Evolutionary conservation across 352 stramenopile species (phyloP), one percentile per base, ranked within the genome.

Genomic region (Thalassiosira allenii): DNA sequence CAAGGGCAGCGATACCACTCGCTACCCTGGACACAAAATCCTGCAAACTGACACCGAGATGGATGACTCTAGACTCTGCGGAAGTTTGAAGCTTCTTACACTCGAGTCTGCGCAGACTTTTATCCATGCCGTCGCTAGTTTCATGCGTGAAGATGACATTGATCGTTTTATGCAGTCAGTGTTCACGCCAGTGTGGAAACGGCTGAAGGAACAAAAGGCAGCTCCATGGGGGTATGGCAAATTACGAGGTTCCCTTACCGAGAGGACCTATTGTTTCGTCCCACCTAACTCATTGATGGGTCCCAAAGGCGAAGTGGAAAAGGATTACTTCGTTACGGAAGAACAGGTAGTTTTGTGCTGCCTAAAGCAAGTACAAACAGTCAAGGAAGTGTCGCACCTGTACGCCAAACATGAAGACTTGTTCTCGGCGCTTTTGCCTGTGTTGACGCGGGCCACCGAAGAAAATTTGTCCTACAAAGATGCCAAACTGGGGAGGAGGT

Each of bases 291-390:
- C 67, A 3, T 33, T 23, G 6, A n/a, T 70, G 29, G 79, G 69
- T 47, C 33, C 53, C 30, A 80, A 81, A 5, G 79, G 79, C 33
- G 23, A 53, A 41, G 23, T 64, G 17, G 79, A 73, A 30, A 51
- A 68, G 63, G 79, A 87, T 74, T 87, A 75, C 37, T 87, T 68
- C 44, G n/a, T 78, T 0, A 70, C 53, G 20, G 79, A 83, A 53
- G 69, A 83, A 27, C 53, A 77, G 25, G 44, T 87, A 51, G 79
- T 76, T 23, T 51, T 81, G n/a, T 25, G 3, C 49, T 62, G 83
- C 6, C 56, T 87, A 2, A 25, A 81, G 6, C 68, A 82, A 65
- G 53, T 81, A 2, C 33, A 25, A 1, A 51, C 44, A 23, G 20
- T 87, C 23, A 33, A 72, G 56, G 49, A 80, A 57, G 14, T 79